Evolutionary conservation across 192 early-diverging fungal genomes (phyloP).

Genomic region (Diversispora eburnea): DNA sequence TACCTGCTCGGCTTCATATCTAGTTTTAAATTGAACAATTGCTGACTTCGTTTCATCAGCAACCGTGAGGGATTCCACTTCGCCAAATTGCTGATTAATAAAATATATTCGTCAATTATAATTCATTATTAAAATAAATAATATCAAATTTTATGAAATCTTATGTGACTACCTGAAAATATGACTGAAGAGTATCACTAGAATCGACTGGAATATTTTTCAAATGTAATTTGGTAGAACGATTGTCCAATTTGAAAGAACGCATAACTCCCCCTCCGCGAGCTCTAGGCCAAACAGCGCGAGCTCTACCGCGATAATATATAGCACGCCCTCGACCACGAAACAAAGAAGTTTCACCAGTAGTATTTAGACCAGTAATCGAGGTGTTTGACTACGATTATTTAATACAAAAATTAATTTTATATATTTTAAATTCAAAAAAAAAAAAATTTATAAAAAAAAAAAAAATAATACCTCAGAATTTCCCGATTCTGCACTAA

Average conservation of each 20-base stretch:
- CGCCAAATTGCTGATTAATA: slow-evolving; percentile 45
- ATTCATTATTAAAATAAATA: not conserved
- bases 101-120: not conserved
- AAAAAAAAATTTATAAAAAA: no score
- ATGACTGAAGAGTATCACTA: slow-evolving; percentile 46
- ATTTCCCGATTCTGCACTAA: slow-evolving; percentile 45
- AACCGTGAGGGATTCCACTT: slow-evolving; percentile 43
- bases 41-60: slow-evolving; percentile 41
- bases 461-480: slow-evolving; percentile 47
- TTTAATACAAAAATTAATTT: not conserved
- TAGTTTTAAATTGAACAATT: slow-evolving; percentile 51
- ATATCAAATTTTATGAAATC: not conserved
- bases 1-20: slow-evolving; percentile 58
- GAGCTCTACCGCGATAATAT: slow-evolving; percentile 43
- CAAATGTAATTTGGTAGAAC: slow-evolving; percentile 63
- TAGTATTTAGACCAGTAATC: not conserved
- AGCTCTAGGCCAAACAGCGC: slow-evolving; percentile 38
- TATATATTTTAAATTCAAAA: not conserved
- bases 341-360: not conserved
- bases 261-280: slow-evolving; percentile 42
- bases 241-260: slow-evolving; percentile 65
- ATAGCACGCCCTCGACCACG: slow-evolving; percentile 49
- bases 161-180: slow-evolving; percentile 60
- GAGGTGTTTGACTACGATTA: not conserved
- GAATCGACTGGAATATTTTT: slow-evolving; percentile 48